Base-by-base conservation (phyloP, 2,329 filamentous ascomycete species). In the Pyrenophora graminea region DNA sequence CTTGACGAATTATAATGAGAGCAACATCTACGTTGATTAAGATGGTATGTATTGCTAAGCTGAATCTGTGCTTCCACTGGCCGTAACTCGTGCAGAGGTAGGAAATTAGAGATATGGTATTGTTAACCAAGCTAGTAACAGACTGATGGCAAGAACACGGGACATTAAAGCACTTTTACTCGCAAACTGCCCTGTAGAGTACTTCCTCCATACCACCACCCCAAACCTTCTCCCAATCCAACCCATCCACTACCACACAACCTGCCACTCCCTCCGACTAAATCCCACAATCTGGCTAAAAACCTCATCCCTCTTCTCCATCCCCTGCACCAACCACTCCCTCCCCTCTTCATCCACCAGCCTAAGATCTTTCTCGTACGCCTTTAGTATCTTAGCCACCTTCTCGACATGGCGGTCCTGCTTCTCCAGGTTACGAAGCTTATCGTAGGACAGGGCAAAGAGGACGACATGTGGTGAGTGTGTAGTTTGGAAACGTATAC, bases 201-300 rank as follows among this genome's bases (percentile, higher is more conserved):
- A 3, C 19, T 3, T 21, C 19, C 19, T 3, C 19, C 19, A 21
- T 21, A 21, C 19, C 19, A 21, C 19, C 5, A 21, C 19, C 5
- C 19, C 19, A 21, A 21, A 21, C 19, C 19, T 15, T 15, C 15
- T 15, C 15, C 15, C 15, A 15, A 15, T 15, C 23, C 8, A 25
- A 2, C 23, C 23, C 8, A 6, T 5, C 23, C 23, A 3, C 12
- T 56, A 69, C 67, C 67, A 69, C 36, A 62, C 54, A 18, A 71
- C 62, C 58, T 71, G 68, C 67, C 68, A 72, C 1, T 19, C 31
- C 13, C 51, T 45, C 19, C 53, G 40, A 41, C 65, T 66, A 31
- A 67, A 71, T 10, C 68, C 69, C 10, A 71, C 43, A 40, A 72
- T 62, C 55, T 71, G 69, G 2, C 56, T 57, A 46, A 71, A 71